Evolutionary conservation across 768 basidiomycete genomes (phyloP).

Genomic region (Macrocybe gigantea): DNA sequence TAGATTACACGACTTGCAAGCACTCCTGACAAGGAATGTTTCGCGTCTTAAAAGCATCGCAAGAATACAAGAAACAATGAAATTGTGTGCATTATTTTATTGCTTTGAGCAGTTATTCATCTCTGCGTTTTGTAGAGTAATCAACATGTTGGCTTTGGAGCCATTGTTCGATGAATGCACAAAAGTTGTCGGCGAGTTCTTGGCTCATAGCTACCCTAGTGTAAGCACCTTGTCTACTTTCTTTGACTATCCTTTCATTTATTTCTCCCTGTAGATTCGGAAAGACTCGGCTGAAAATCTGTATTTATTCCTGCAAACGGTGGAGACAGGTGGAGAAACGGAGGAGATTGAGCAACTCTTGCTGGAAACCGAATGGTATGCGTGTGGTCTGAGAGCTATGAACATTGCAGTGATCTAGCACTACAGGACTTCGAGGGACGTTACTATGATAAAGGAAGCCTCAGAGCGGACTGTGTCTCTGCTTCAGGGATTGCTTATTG

Average conservation of each 20-base stretch:
- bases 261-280: conserved; percentile 49
- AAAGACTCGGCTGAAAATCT: conserved; percentile 78
- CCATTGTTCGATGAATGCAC: conserved; percentile 39
- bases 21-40: conserved; percentile 56
- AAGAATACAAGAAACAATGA: conserved; percentile 77
- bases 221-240: conserved; percentile 35
- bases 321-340: conserved; percentile 59
- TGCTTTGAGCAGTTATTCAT: not conserved
- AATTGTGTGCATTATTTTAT: conserved; percentile 49
- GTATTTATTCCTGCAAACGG: conserved; percentile 70
- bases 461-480: conserved; percentile 30
- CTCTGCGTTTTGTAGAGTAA: conserved; percentile 38
- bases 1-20: conserved; percentile 52
- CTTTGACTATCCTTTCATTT: conserved; percentile 4
- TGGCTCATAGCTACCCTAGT: conserved; percentile 76
- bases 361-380: conserved; percentile 80
- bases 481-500: conserved; percentile 20
- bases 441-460: conserved; percentile 28
- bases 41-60: conserved; percentile 76
- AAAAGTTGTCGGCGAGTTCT: conserved; percentile 48
- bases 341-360: conserved; percentile 64
- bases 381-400: conserved; percentile 2
- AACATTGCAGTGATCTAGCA: not conserved
- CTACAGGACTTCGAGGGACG: conserved; percentile 44
- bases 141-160: conserved; percentile 55